These are phyloP conservation scores for Viridothelium virens DNA, from an alignment of 495 filamentous ascomycete genomes.

Conservation along the genomic window DNA sequence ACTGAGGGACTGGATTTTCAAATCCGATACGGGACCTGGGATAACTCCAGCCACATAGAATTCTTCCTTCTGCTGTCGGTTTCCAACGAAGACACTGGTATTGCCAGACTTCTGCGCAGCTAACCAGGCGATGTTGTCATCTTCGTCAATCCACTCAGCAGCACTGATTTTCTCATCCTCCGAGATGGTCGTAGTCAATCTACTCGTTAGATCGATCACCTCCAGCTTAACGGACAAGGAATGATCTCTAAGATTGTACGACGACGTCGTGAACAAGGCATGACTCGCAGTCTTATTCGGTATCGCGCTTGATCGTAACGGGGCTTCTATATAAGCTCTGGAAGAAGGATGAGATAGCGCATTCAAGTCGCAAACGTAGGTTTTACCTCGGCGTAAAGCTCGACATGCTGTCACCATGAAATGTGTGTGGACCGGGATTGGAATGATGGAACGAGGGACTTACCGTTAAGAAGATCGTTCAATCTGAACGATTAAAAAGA, in stretches of 20 bases:
- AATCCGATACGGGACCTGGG: conserved; percentile 58
- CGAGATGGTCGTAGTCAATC: conserved; percentile 60
- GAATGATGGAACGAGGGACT: no score
- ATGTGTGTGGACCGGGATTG: not conserved
- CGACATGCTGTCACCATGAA: not conserved
- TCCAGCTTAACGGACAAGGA: conserved; percentile 65
- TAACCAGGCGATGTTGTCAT: conserved; percentile 50
- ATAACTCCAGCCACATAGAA: conserved; percentile 56
- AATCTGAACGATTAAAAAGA: no score
- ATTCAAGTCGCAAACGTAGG: not conserved
- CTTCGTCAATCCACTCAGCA: conserved; percentile 66
- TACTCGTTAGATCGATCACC: conserved; percentile 54
- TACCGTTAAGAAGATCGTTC: no score
- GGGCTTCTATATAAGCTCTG: conserved; percentile 40
- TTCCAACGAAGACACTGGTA: conserved; percentile 54
- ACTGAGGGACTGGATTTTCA: conserved; percentile 56
- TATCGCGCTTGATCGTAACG: conserved; percentile 65
- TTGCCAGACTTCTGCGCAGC: conserved; percentile 55
- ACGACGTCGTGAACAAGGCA: conserved; percentile 64
- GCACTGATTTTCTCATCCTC: conserved; percentile 57
- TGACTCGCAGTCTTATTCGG: conserved; percentile 65
- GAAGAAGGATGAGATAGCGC: not conserved
- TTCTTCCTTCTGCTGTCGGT: conserved; percentile 40
- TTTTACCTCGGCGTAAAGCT: conserved; percentile 1
- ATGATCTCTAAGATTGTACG: conserved; percentile 79